phyloP scores from a whole-genome alignment of 2,329 filamentous ascomycete genomes.

The Pestalotiopsis sp. region DNA sequence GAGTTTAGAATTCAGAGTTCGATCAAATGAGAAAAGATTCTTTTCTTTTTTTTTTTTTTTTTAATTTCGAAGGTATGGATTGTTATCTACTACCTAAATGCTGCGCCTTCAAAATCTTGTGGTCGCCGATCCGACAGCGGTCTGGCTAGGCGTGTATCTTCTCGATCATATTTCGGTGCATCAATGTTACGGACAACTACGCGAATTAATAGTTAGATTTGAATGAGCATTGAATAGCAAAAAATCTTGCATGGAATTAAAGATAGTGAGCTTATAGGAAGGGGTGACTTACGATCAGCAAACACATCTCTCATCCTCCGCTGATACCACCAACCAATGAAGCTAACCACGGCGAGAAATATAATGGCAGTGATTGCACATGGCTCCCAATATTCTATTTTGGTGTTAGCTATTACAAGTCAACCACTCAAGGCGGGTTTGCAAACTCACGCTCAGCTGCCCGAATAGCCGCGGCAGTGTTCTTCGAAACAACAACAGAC shows the following conservation, averaged over 20 bases:
- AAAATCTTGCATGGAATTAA: neutral
- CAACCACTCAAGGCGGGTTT: no score
- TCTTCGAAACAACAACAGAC: neutral
- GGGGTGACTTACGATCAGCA: conserved; percentile 3
- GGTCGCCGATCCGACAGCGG: neutral
- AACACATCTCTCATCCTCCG: conserved; percentile 8
- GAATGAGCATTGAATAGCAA: neutral
- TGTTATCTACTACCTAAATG: neutral
- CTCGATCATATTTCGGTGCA: conserved; percentile 5
- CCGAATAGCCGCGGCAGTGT: neutral
- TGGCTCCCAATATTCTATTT: conserved; percentile 3
- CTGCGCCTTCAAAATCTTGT: neutral
- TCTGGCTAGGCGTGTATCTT: neutral
- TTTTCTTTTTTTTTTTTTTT: no score
- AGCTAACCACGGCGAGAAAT: conserved; percentile 2
- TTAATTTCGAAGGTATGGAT: neutral
- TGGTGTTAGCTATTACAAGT: no score
- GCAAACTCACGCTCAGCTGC: conserved; percentile 1
- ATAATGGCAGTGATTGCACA: conserved; percentile 12
- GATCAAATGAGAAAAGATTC: neutral
- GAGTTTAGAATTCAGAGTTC: neutral
- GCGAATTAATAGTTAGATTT: neutral
- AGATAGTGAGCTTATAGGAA: neutral
- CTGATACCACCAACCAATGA: conserved; percentile 12
- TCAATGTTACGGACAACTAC: conserved; percentile 7